phyloP scores from a whole-genome alignment of 352 stramenopile species.

The Globisporangium recalcitrans region DNA sequence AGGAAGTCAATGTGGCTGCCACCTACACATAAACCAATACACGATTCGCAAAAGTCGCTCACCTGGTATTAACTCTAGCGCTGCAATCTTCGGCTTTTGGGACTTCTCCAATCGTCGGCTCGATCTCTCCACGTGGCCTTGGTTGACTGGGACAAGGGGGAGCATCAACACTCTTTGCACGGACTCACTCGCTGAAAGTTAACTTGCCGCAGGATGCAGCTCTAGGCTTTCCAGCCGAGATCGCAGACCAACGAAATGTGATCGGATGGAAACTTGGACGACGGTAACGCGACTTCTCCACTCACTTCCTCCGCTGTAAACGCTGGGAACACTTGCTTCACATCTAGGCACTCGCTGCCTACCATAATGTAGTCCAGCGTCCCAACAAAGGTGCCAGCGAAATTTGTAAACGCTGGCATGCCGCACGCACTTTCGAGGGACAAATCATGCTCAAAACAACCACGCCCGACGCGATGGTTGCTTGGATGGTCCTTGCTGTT shows the following conservation, averaged over 20 bases:
- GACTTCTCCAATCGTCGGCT: too few relatives aligned
- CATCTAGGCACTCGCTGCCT: conserved; percentile 26
- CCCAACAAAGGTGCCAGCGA: conserved; percentile 50
- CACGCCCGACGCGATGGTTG: conserved; percentile 14
- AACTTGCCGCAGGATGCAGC: too few relatives aligned
- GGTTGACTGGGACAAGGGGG: too few relatives aligned
- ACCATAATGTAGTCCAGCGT: conserved; percentile 76
- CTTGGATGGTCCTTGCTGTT: conserved; percentile 2
- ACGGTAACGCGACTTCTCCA: conserved; percentile 60
- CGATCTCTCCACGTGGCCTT: too few relatives aligned
- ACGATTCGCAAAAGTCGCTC: neutral
- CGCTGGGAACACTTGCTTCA: conserved; percentile 49
- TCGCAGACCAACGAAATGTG: conserved; percentile 76
- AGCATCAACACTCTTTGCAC: neutral
- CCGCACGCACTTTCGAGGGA: conserved; percentile 50
- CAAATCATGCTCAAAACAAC: conserved; percentile 39
- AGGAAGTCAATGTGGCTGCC: neutral
- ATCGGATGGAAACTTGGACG: conserved; percentile 71
- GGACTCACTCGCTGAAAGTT: neutral
- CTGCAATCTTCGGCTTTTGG: neutral
- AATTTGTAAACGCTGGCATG: conserved; percentile 70
- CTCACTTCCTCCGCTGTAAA: conserved; percentile 58
- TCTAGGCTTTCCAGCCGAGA: conserved; percentile 32
- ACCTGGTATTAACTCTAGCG: neutral
- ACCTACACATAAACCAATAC: neutral